Evolutionary conservation across 352 stramenopile genomes (phyloP), one percentile per base, ranked within the genome.

Genomic region (Stramenopiles sp.): DNA sequence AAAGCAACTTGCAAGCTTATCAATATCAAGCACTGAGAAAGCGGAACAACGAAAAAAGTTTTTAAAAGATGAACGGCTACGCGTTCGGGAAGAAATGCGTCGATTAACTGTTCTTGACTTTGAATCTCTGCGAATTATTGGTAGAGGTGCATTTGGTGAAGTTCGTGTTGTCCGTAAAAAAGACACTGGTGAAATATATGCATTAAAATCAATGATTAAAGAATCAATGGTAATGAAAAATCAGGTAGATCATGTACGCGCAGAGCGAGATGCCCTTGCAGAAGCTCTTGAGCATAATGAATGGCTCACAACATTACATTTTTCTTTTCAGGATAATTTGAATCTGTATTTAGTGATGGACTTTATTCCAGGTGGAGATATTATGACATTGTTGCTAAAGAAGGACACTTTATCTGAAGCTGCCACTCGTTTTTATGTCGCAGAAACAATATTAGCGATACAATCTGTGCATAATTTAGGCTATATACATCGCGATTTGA

Each of bases 341-440:
- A 55, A 52, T 23, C 47, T 52, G 23, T 48, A 53, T 23, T 35
- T 58, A 5, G 29, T 58, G 15, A 97, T 98, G 85, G 87, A 98
- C 58, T 98, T 85, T 49, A 56, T 96, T 19, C 73, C 79, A 2
- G 88, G 88, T 2, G 88, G 88, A 28, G 86, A 99, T 57, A 64
- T 98, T 39, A 98, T 99, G 85, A 80, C 67, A 38, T 52, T 99
- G 12, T 61, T 99, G 21, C 94, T 96, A 55, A 92, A 93, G 42
- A 64, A 96, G 47, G 84, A 98, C 55, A 96, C 75, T 3, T 83
- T 88, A 48, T 52, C 58, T 8, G 12, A 32, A 32, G 35, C n/a
- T 26, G 35, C 35, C 34, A 8, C 12, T 21, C 4, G 72, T 36
- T 90, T 96, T 47, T 98, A 96, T 56, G 86, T 91, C 42, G 81